Evolutionary conservation across 805 yeast species (phyloP), one percentile per base, ranked within the genome.

Genomic region (Torulaspora quercuum): DNA sequence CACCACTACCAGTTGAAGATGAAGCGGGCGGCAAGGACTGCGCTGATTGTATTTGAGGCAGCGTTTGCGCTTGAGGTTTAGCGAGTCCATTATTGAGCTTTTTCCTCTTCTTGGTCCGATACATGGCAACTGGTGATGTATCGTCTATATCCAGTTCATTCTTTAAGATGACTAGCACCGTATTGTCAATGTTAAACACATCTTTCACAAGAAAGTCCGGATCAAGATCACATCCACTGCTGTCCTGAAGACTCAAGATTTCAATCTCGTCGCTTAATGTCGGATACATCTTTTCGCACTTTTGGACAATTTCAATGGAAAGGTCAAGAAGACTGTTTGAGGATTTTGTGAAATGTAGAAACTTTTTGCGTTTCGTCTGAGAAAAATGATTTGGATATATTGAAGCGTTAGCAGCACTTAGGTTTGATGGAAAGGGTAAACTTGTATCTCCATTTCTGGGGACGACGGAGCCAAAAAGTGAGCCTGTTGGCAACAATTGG

Each of bases 201-300:
- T 82, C 85, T 7, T 70, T 71, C 0, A 78, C 81, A 2, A 59
- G 42, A 45, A 78, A 84, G 42, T 83, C 95, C 0, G 89, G 89
- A 57, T 85, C 95, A 39, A 85, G 62, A 53, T 85, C 95, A 48
- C 89, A 82, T 39, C 71, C 72, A 41, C 76, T 72, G 26, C 58
- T 59, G 56, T 84, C 90, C 52, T 84, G 94, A 4, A 85, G 59
- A 33, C 74, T 72, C n/a, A 70, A 61, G 25, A 85, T 73, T 5
- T 67, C 67, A 12, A 83, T 55, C 1, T 71, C 70, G 4, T 70
- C 75, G 32, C 73, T 78, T 26, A 57, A 27, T 14, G 68, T 68
- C 0, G 92, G 92, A 45, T 85, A 85, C 35, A 84, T 63, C 52
- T 75, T 78, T 21, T 65, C 55, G 52, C 77, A 80, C 41, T 86